Percentiles rank a stretch among this genome's conserved stretches.
Conservation (phyloP, 2,329 filamentous ascomycete species). For the Aspergillus clavatus region DNA sequence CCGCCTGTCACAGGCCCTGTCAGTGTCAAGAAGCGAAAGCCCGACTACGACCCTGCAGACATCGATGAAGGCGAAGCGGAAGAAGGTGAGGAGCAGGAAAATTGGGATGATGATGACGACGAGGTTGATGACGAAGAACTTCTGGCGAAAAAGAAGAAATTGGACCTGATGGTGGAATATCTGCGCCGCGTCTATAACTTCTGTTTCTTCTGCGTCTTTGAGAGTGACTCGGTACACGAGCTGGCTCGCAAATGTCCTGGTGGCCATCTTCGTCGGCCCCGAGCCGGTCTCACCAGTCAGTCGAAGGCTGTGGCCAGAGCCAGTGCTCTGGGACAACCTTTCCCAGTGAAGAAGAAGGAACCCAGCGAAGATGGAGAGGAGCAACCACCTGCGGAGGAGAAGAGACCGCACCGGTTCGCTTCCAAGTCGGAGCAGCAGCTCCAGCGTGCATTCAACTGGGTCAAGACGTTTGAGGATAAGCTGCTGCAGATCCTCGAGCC, state of each 20-base stretch:
- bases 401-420: constrained; percentile 64
- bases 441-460: constrained; percentile 95
- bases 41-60: constrained; percentile 41
- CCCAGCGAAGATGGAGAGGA: constrained; percentile 60
- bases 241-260: constrained; percentile 92
- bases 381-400: constrained; percentile 63
- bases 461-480: constrained; percentile 97
- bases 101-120: constrained; percentile 57
- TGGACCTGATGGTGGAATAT: constrained; percentile 94
- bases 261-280: constrained; percentile 88
- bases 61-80: constrained; percentile 60
- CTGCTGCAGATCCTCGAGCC: constrained; percentile 88
- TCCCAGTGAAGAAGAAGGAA: constrained; percentile 75
- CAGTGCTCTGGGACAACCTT: constrained; percentile 74
- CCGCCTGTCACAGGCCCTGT: constrained; percentile 47
- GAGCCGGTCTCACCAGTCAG: constrained; percentile 74
- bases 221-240: constrained; percentile 95
- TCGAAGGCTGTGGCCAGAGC: constrained; percentile 82
- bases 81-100: constrained; percentile 74
- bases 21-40: constrained; percentile 53
- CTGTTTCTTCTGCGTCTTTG: constrained; percentile 99
- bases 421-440: constrained; percentile 86
- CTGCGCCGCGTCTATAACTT: constrained; percentile 96
- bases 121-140: constrained; percentile 88
- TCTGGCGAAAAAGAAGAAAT: constrained; percentile 88